Base-by-base conservation (phyloP, 257 asterid species). In the Plantago elongata region DNA sequence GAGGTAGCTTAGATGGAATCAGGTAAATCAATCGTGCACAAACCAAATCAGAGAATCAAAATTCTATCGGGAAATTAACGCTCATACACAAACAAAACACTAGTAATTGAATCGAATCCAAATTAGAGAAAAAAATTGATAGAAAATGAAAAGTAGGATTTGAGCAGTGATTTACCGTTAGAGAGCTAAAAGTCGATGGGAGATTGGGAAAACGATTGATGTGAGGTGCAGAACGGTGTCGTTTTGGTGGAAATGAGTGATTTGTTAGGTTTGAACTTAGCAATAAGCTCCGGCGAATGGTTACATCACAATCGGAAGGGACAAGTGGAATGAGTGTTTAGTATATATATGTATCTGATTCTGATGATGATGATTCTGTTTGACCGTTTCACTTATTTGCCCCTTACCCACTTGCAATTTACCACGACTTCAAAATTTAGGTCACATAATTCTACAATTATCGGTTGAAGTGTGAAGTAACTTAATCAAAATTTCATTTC, bases 201-300 rank as follows among this genome's bases (percentile, higher is more conserved):
- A 18, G 51, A 42, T 44, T 22, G 10, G 14, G 45, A 17, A 34
- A 30, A 17, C 38, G 42, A 0, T 5, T 50, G 11, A n/a, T 9
- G 60, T 10, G 52, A 54, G 15, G 44, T 9, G 54, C 13, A 17
- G 61, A 68, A 57, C 18, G 62, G 13, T 51, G 64, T 57, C 34
- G 63, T 34, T 34, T 34, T 22, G 48, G 52, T 68, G 38, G 50
- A 45, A 49, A 5, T 22, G 18, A 11, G 14, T 14, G 43, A 34
- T 18, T 30, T 13, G 27, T 22, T 22, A 22, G 27, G 27, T 9
- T 8, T 12, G 55, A 12, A 1, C 9, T 3, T 49, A 18, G 42
- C 9, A 2, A 13, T 9, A 13, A 73, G 65, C 62, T 52, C 75
- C 67, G 74, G 74, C 69, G 57, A 54, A 63, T 64, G 47, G 13